Conservation (phyloP, 1,284 basidiomycete species). For the Fomitopsis betulina region DNA sequence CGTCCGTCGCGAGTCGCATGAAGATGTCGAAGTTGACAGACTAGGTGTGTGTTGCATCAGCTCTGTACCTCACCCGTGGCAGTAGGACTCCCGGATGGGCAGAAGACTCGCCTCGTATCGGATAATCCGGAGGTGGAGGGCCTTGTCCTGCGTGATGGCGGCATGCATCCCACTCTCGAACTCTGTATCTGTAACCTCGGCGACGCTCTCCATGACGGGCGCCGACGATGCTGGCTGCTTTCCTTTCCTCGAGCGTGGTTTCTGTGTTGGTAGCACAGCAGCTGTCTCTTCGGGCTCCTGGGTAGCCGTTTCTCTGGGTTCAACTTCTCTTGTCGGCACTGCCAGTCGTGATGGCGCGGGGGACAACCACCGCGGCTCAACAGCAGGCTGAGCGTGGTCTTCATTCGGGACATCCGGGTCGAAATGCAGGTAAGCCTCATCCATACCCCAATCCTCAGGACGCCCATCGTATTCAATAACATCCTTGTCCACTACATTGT, state of each 20-base stretch:
- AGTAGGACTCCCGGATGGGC: neutral
- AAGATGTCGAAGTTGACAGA: constrained; percentile 59
- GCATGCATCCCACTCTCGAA: constrained; percentile 31
- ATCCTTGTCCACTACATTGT: neutral
- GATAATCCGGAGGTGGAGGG: constrained; percentile 49
- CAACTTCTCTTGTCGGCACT: neutral
- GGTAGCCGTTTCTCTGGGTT: neutral
- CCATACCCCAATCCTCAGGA: constrained; percentile 19
- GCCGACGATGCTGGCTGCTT: constrained; percentile 3
- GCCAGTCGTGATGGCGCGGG: neutral
- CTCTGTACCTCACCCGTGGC: neutral
- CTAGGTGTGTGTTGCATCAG: constrained; percentile 26
- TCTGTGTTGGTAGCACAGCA: neutral
- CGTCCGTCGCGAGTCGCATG: constrained; percentile 29
- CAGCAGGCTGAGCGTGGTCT: neutral
- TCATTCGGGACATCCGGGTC: constrained; percentile 21
- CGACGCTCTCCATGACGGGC: constrained; percentile 6
- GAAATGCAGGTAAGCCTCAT: constrained; percentile 33
- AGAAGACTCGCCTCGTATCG: constrained; percentile 51
- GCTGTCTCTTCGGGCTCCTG: neutral
- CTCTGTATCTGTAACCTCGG: constrained; percentile 31
- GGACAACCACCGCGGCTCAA: neutral
- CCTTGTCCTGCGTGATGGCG: constrained; percentile 40
- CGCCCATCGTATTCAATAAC: constrained; percentile 6
- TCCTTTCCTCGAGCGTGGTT: constrained; percentile 16